phyloP scores from a whole-genome alignment of 768 basidiomycete species.

The Phanerodontia chrysosporium region DNA sequence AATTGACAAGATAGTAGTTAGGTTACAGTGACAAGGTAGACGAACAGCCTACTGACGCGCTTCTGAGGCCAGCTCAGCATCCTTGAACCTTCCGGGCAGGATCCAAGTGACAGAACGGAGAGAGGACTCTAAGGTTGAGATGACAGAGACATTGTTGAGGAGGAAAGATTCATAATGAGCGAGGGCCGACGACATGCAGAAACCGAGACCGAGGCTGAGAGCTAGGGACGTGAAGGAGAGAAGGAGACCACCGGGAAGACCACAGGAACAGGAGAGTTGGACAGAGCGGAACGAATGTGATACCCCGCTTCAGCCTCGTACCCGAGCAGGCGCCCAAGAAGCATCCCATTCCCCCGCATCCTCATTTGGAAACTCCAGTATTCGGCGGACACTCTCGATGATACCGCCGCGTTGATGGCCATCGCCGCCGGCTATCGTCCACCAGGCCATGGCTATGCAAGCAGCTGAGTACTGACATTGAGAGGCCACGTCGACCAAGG shows the following conservation, averaged over 20 bases:
- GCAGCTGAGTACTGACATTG: too few species aligned
- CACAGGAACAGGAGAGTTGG: slow-evolving; percentile 5
- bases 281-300: neutral
- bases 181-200: slow-evolving; percentile 54
- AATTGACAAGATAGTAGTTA: slow-evolving; percentile 7
- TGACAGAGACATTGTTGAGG: slow-evolving; percentile 78
- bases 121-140: slow-evolving; percentile 84
- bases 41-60: slow-evolving; percentile 59
- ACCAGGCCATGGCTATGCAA: too few species aligned
- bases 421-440: too few species aligned
- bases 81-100: slow-evolving; percentile 93
- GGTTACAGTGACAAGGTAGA: slow-evolving; percentile 11
- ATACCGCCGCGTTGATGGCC: too few species aligned
- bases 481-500: neutral
- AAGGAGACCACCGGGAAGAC: neutral
- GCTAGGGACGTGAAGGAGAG: slow-evolving; percentile 16
- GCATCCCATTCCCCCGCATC: neutral
- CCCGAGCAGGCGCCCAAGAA: slow-evolving; percentile 1
- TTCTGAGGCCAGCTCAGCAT: slow-evolving; percentile 95
- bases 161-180: slow-evolving; percentile 81
- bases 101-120: slow-evolving; percentile 92
- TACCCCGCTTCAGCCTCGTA: neutral
- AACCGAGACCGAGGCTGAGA: neutral
- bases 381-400: neutral
- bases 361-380: neutral